Conservation (phyloP, 2,329 filamentous ascomycete genomes). For the Colletotrichum destructivum region DNA sequence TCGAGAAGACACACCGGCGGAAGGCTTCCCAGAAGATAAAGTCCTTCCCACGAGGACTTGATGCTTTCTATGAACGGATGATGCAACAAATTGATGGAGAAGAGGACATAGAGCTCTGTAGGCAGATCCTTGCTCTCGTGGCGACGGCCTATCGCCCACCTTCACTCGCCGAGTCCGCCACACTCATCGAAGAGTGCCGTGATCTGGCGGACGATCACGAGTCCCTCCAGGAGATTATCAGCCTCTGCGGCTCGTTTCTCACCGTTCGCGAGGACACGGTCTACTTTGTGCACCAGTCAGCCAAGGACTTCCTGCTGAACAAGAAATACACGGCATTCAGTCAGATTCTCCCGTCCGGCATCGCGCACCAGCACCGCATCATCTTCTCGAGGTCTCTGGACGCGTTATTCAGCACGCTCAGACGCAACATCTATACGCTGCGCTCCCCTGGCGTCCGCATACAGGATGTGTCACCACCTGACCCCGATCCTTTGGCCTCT, state of each 20-base stretch:
- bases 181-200: slow-evolving; percentile 33
- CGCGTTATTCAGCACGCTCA: slow-evolving; percentile 48
- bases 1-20: slow-evolving; percentile 11
- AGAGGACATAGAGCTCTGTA: slow-evolving; percentile 27
- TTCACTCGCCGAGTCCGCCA: too few relatives aligned
- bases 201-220: slow-evolving; percentile 12
- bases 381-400: slow-evolving; percentile 55
- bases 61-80: slow-evolving; percentile 57
- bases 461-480: slow-evolving; percentile 31
- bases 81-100: slow-evolving; percentile 50
- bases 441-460: slow-evolving; percentile 27
- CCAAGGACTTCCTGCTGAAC: slow-evolving; percentile 57
- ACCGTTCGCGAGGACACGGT: slow-evolving; percentile 49
- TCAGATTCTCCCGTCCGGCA: too few relatives aligned
- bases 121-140: neutral
- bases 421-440: slow-evolving; percentile 55
- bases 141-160: slow-evolving; percentile 12
- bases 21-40: neutral
- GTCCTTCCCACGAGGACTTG: slow-evolving; percentile 53
- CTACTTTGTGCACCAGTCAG: slow-evolving; percentile 60
- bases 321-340: slow-evolving; percentile 28
- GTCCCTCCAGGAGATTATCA: slow-evolving; percentile 49
- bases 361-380: slow-evolving; percentile 46
- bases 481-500: slow-evolving; percentile 42
- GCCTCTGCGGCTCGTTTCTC: slow-evolving; percentile 58